These are phyloP conservation scores for Termitomyces sp. DNA, from an alignment of 768 basidiomycete species.

Conservation along the genomic window DNA sequence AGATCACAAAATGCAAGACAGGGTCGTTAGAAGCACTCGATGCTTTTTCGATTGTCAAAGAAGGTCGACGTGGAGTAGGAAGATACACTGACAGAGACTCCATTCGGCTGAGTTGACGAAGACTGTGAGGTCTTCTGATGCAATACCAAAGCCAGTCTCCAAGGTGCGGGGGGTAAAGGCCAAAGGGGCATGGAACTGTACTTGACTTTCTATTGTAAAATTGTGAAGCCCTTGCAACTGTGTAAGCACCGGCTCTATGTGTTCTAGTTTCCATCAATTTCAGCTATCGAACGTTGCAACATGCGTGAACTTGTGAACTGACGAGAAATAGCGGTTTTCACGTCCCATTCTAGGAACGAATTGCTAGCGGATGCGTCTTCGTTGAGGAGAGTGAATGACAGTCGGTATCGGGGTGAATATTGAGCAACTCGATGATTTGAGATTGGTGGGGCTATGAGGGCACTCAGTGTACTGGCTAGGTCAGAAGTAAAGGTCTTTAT, in stretches of 20 bases:
- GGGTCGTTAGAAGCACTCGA: conserved; percentile 92
- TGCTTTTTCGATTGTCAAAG: conserved; percentile 41
- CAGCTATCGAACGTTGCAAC: neutral
- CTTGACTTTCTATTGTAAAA: conserved; percentile 91
- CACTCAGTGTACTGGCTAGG: conserved; percentile 28
- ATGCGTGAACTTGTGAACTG: conserved; percentile 27
- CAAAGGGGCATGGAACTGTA: conserved; percentile 88
- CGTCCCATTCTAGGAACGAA: conserved; percentile 67
- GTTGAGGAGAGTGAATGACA: conserved; percentile 91
- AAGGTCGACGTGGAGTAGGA: neutral
- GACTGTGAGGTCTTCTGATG: conserved; percentile 81
- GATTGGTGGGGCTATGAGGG: conserved; percentile 39
- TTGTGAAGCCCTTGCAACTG: conserved; percentile 72
- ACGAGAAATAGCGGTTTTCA: conserved; percentile 63
- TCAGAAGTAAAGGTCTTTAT: conserved; percentile 14
- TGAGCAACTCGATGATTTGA: conserved; percentile 54
- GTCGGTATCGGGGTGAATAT: conserved; percentile 78
- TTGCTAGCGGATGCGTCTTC: conserved; percentile 76
- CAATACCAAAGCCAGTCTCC: conserved; percentile 52
- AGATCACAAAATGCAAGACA: conserved; percentile 89
- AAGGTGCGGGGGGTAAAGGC: conserved; percentile 63
- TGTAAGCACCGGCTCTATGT: conserved; percentile 63
- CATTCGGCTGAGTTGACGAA: conserved; percentile 97
- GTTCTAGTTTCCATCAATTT: conserved; percentile 39
- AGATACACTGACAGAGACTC: conserved; percentile 67